Evolutionary conservation across 2,329 filamentous ascomycete genomes (phyloP), one percentile per base, ranked within the genome.

Genomic region (Fusarium sp.): DNA sequence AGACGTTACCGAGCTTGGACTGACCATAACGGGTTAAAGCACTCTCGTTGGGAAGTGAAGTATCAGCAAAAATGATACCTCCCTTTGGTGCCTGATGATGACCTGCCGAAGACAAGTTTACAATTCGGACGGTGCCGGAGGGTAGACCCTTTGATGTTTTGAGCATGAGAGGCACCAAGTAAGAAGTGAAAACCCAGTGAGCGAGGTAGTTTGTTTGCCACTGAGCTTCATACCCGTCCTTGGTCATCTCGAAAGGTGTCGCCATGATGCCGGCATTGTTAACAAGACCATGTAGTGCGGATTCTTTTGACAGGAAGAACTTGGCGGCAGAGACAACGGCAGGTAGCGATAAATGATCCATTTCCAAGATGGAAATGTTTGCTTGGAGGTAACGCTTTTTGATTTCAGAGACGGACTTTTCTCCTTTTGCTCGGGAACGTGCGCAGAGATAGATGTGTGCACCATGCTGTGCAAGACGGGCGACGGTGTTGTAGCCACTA

Each of bases 181-280:
- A 56, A 1, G 61, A 58, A 2, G 68, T 69, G 8, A 70, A 44
- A 0, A 71, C 58, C 68, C 68, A 72, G 4, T 72, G 70, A 0
- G 67, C 62, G 2, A 72, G 57, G 13, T 72, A 70, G 6, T 72
- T 72, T 0, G 70, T 72, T 5, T 71, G 61, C 67, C 67, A 72
- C 4, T 72, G 70, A 16, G 62, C 57, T 16, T 72, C 70, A 2
- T 71, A 60, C 0, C 51, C 58, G 2, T 72, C 67, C 2, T 65
- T 46, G 0, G 70, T 72, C 13, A 57, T 55, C 1, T 69, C 38
- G 6, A 62, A 64, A 0, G 70, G 65, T 0, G 70, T 64, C 3
- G 61, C 61, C 70, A 72, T 72, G 46, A 72, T 69, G 0, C 70
- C 70, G 0, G 70, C 70, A 2, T 69, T 72, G 16, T 71, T 68